Conservation (phyloP, 192 early-diverging fungal species). For the Podila epigama region DNA sequence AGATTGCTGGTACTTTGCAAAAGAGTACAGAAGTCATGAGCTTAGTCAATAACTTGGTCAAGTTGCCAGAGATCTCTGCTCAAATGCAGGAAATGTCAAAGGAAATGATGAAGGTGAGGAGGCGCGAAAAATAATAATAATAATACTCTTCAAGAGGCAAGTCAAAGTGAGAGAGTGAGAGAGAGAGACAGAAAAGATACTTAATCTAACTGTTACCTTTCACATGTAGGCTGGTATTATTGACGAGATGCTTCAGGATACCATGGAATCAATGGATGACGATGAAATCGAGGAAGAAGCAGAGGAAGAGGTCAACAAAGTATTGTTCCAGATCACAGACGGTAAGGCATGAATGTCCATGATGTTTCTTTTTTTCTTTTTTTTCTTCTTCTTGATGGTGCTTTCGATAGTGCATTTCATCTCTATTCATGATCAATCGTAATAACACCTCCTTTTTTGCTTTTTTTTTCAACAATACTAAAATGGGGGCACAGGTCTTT, state of each 20-base stretch:
- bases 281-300: constrained; percentile 94
- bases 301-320: constrained; percentile 90
- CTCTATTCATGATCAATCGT: not conserved
- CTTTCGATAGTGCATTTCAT: constrained; percentile 5
- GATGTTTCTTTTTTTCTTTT: not conserved
- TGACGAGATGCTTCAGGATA: constrained; percentile 94
- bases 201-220: not conserved
- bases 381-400: not conserved
- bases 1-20: constrained; percentile 87
- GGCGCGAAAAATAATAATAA: no score
- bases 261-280: constrained; percentile 87
- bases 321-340: constrained; percentile 89
- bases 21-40: constrained; percentile 93
- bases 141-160: no score
- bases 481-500: constrained; percentile 16
- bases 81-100: constrained; percentile 91
- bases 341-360: constrained; percentile 52
- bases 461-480: constrained; percentile 4
- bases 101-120: constrained; percentile 93
- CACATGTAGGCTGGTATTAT: constrained; percentile 86
- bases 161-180: no score
- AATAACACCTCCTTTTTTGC: not conserved
- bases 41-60: constrained; percentile 85
- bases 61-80: constrained; percentile 83
- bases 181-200: no score